phyloP scores from a whole-genome alignment of 257 asterid species.

The Gynochthodes officinalis region DNA sequence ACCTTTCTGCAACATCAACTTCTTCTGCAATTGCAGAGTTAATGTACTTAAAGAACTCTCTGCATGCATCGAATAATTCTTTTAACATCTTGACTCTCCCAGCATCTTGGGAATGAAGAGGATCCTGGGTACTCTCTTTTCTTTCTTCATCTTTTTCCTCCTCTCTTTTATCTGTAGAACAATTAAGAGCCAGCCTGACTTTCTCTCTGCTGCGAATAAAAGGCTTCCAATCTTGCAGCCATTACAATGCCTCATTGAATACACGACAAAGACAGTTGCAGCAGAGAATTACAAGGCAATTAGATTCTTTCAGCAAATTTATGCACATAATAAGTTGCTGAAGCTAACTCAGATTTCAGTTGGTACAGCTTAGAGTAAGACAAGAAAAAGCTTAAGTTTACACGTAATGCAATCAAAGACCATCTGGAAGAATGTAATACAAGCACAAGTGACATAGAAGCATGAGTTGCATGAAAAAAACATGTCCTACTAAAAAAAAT shows the following conservation, averaged over 20 bases:
- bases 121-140: slow-evolving; percentile 16
- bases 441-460: not conserved
- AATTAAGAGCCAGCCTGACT: slow-evolving; percentile 15
- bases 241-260: slow-evolving; percentile 55
- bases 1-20: slow-evolving; percentile 34
- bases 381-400: not conserved
- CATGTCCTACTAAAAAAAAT: no score
- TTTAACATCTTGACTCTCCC: no score
- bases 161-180: slow-evolving; percentile 10
- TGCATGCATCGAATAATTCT: slow-evolving; percentile 29
- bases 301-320: slow-evolving; percentile 16
- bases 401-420: not conserved
- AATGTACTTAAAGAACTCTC: slow-evolving; percentile 42
- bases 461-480: not conserved
- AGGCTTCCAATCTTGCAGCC: slow-evolving; percentile 64
- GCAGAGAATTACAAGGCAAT: slow-evolving; percentile 7
- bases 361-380: not conserved
- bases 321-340: not conserved
- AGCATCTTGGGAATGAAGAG: slow-evolving; percentile 14
- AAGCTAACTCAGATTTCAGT: not conserved
- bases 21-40: slow-evolving; percentile 33
- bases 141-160: slow-evolving; percentile 18
- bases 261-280: slow-evolving; percentile 75
- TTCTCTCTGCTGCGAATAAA: slow-evolving; percentile 37
- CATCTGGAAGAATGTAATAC: not conserved